These are phyloP conservation scores for Blastomyces gilchristii DNA, from an alignment of 2,329 filamentous ascomycete genomes.

Conservation along the genomic window DNA sequence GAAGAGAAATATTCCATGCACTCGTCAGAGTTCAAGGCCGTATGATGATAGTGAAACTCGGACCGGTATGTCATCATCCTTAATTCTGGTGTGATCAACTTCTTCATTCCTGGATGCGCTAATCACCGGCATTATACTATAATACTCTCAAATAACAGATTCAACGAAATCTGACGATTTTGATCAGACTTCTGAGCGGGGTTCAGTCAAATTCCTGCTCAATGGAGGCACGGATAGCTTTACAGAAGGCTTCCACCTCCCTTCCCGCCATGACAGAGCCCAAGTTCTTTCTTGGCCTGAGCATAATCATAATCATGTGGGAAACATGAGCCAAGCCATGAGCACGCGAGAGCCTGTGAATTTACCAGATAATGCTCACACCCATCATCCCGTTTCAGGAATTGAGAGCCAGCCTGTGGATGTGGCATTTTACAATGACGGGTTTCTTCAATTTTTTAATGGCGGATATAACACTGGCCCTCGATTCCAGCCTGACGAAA, in stretches of 20 bases:
- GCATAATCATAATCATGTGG: slow-evolving; percentile 11
- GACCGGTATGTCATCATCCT: slow-evolving; percentile 16
- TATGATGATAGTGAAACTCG: slow-evolving; percentile 13
- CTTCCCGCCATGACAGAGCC: slow-evolving; percentile 30
- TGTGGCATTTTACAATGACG: slow-evolving; percentile 27
- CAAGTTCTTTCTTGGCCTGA: slow-evolving; percentile 31
- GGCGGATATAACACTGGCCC: slow-evolving; percentile 25
- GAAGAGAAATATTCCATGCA: slow-evolving; percentile 35
- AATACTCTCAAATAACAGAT: neutral
- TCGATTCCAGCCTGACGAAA: slow-evolving; percentile 20
- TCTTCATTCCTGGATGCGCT: neutral
- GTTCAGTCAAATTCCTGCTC: slow-evolving; percentile 39
- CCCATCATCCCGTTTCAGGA: neutral
- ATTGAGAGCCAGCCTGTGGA: slow-evolving; percentile 20
- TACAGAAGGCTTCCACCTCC: slow-evolving; percentile 36
- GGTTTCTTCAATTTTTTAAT: slow-evolving; percentile 31
- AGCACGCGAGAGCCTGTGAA: slow-evolving; percentile 16
- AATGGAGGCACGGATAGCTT: slow-evolving; percentile 39
- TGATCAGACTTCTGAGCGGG: slow-evolving; percentile 31
- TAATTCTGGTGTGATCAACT: neutral
- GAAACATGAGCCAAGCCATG: slow-evolving; percentile 15
- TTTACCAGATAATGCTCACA: slow-evolving; percentile 9
- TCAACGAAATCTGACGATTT: slow-evolving; percentile 22
- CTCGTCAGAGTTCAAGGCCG: slow-evolving; percentile 24
- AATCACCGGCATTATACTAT: neutral